Conservation (phyloP, 2,329 filamentous ascomycete species). For the Raffaelea albimanens region DNA sequence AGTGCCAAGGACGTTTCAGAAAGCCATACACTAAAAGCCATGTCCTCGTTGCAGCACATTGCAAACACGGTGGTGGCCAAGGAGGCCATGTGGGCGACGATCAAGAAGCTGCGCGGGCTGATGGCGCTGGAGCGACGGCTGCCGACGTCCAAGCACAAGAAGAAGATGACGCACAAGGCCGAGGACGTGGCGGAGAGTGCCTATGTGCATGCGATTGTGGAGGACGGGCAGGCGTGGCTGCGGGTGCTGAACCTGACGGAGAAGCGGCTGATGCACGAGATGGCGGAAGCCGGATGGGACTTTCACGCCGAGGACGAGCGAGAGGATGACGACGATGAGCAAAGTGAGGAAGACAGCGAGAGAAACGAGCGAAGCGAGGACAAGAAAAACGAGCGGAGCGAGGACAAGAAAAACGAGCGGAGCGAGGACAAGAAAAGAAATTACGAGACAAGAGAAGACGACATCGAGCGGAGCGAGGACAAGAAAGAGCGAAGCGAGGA, state of each 20-base stretch:
- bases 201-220: constrained; percentile 22
- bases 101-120: constrained; percentile 20
- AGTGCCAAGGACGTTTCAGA: no score
- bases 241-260: constrained; percentile 22
- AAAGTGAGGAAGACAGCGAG: no score
- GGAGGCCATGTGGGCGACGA: constrained; percentile 16
- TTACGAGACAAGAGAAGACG: constrained; percentile 2
- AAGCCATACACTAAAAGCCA: no score
- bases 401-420: no score
- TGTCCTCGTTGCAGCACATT: constrained; percentile 2
- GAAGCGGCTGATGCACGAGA: constrained; percentile 19
- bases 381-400: no score
- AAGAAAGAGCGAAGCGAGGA: no score
- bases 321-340: constrained; percentile 4
- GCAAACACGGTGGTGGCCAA: constrained; percentile 9
- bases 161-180: neutral
- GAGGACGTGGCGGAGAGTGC: constrained; percentile 4
- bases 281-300: constrained; percentile 23
- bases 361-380: no score
- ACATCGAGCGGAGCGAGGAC: neutral
- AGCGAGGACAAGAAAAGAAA: no score
- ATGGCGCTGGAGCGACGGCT: constrained; percentile 20
- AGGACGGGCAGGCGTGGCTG: constrained; percentile 23
- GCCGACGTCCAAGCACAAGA: neutral
- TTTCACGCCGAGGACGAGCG: constrained; percentile 7